Percentiles rank a stretch among this genome's conserved stretches.
Evolutionary conservation across 176 grass and related monocot genomes (phyloP).

Genomic region (Carex cristatella): DNA sequence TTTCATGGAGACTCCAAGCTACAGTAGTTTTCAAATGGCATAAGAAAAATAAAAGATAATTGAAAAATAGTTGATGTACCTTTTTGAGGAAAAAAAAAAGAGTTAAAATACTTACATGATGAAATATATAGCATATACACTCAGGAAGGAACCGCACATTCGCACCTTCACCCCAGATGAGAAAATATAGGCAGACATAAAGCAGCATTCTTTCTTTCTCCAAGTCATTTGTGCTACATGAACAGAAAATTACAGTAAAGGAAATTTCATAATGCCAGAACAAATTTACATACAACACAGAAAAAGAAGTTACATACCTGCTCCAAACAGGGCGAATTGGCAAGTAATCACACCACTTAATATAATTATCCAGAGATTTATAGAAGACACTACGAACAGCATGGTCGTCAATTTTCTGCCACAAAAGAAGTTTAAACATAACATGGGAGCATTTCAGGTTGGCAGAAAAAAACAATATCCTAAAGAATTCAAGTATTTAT

Average conservation of each 20-base stretch:
- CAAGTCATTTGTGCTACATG: slow-evolving; percentile 49
- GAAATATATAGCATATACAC: slow-evolving; percentile 91
- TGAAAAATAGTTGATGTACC: slow-evolving; percentile 25
- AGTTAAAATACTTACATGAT: slow-evolving; percentile 67
- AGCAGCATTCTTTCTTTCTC: slow-evolving; percentile 86
- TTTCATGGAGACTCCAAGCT: neutral
- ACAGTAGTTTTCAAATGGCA: neutral
- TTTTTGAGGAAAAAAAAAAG: slow-evolving; percentile 5
- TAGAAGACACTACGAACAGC: slow-evolving; percentile 64
- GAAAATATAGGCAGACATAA: slow-evolving; percentile 84
- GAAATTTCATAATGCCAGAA: neutral
- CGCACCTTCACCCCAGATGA: slow-evolving; percentile 97
- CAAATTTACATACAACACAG: neutral
- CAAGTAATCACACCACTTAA: slow-evolving; percentile 89
- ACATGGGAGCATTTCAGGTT: neutral
- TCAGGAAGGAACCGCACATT: slow-evolving; percentile 90
- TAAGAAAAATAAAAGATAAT: slow-evolving; percentile 16
- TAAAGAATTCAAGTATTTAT: neutral
- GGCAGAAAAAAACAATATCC: neutral
- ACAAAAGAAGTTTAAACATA: slow-evolving; percentile 28
- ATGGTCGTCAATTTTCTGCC: slow-evolving; percentile 81
- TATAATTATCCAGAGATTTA: slow-evolving; percentile 91
- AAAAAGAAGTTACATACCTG: slow-evolving; percentile 44
- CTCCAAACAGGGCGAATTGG: slow-evolving; percentile 59
- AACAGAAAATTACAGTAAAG: slow-evolving; percentile 25